Evolutionary conservation across 2,329 filamentous ascomycete species (phyloP).

Genomic region (Neopestalotiopsis sp.): DNA sequence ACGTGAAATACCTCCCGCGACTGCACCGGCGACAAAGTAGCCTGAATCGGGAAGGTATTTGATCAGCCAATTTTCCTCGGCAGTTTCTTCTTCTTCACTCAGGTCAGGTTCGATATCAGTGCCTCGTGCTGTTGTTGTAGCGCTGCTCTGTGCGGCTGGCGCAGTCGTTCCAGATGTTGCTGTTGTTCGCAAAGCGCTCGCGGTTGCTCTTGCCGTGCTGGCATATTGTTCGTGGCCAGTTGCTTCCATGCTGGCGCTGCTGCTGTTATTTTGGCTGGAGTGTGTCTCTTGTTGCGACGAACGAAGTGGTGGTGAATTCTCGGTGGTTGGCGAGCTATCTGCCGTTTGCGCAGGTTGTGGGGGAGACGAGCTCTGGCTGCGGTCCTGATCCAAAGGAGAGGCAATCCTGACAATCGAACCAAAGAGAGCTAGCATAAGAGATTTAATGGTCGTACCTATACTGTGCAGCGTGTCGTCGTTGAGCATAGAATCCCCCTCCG

Average conservation of each 20-base stretch:
- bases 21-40: slow-evolving; percentile 95
- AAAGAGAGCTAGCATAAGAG: slow-evolving; percentile 75
- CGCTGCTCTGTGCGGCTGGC: slow-evolving; percentile 21
- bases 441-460: slow-evolving; percentile 81
- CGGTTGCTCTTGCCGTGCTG: slow-evolving; percentile 22
- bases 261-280: slow-evolving; percentile 20
- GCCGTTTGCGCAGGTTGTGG: slow-evolving; percentile 22
- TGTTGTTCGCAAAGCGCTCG: slow-evolving; percentile 25
- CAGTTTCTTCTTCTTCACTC: slow-evolving; percentile 38
- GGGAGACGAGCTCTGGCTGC: slow-evolving; percentile 30
- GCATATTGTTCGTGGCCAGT: slow-evolving; percentile 23
- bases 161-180: slow-evolving; percentile 25
- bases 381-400: slow-evolving; percentile 48
- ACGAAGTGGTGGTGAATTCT: neutral
- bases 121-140: slow-evolving; percentile 26
- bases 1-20: slow-evolving; percentile 92
- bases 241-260: slow-evolving; percentile 23
- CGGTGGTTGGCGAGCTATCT: slow-evolving; percentile 4
- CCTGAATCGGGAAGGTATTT: slow-evolving; percentile 84
- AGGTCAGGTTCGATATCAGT: slow-evolving; percentile 36
- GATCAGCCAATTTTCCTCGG: slow-evolving; percentile 61
- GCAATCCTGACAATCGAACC: slow-evolving; percentile 76
- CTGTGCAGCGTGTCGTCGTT: slow-evolving; percentile 90
- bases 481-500: slow-evolving; percentile 92
- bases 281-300: slow-evolving; percentile 15